Conservation (phyloP, 2,329 filamentous ascomycete species). For the Salinomyces thailandicus region DNA sequence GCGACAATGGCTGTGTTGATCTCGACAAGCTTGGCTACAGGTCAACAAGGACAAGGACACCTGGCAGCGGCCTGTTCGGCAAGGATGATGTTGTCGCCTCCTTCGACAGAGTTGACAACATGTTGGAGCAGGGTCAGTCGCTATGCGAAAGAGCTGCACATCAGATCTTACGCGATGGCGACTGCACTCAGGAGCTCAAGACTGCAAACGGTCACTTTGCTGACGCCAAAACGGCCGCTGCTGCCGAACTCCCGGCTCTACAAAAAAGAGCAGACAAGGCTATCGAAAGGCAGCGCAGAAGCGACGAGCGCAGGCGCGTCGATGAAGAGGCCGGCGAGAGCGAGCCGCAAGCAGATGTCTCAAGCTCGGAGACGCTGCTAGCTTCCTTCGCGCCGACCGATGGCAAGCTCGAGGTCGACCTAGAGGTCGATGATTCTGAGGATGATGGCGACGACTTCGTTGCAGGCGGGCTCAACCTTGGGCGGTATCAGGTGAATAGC, state of each 20-base stretch:
- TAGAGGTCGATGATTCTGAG: conserved; percentile 6
- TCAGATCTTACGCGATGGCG: conserved; percentile 77
- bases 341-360: not conserved
- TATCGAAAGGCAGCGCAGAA: conserved; percentile 13
- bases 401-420: conserved; percentile 6
- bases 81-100: conserved; percentile 13
- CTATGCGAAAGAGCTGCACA: conserved; percentile 81
- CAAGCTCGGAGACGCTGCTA: not conserved
- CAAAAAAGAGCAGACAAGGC: conserved; percentile 15
- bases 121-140: conserved; percentile 66
- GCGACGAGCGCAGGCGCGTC: conserved; percentile 14
- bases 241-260: conserved; percentile 16
- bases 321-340: not conserved
- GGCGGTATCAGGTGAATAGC: conserved; percentile 9
- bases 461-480: conserved; percentile 1
- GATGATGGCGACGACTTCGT: conserved; percentile 6
- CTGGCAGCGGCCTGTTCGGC: not conserved
- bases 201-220: conserved; percentile 56
- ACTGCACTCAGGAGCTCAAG: conserved; percentile 66
- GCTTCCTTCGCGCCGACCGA: conserved; percentile 2
- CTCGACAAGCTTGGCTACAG: conserved; percentile 30
- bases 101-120: conserved; percentile 61
- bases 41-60: conserved; percentile 6
- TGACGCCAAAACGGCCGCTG: conserved; percentile 48
- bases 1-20: conserved; percentile 28